Base-by-base conservation (phyloP, 2,329 filamentous ascomycete genomes). In the Neonectria punicea region DNA sequence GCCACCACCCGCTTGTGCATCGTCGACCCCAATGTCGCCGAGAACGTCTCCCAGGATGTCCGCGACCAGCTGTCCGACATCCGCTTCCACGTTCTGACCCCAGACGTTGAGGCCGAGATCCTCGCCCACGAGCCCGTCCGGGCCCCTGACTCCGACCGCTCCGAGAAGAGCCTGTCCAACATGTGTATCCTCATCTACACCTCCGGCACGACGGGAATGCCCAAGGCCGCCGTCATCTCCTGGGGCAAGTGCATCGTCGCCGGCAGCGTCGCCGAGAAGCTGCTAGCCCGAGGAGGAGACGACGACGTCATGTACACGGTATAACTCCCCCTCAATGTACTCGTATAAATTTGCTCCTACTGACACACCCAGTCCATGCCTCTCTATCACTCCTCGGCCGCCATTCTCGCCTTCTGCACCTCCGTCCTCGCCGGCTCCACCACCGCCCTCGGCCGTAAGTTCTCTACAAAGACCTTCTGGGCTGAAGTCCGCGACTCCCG, bases 181-280 rank as follows among this genome's bases (percentile, higher is more conserved):
- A 88, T 93, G 81, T 90, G 88, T 1, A 84, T 91, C 49, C 85
- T 97, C 67, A 94, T 97, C 70, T 97, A 92, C 77, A 97, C 93
- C 0, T 93, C 91, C 32, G 93, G 93, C 18, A 97, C 93, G 0
- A 97, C 93, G 0, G 93, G 93, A 1, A 80, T 97, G 67, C 93
- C 93, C 10, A 97, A 97, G 75, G 88, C 91, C 0, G 92, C 92
- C 11, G 89, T 94, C 53, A 86, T 94, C 2, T 88, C 89, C n/a
- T 93, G 90, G 90, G 82, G 80, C 22, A 94, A 94, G 75, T 79
- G 86, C 58, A 84, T 84, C 57, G 75, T 85, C 1, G 88, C 84
- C 1, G 83, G 73, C 1, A 75, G 64, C 32, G 67, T 76, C 49
- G 66, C 73, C 0, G 71, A 73, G 18, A 73, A 70, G 4, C 90